These are phyloP conservation scores for Chaetoceros muelleri DNA, from an alignment of 108 stramenopile species.

Conservation along the genomic window DNA sequence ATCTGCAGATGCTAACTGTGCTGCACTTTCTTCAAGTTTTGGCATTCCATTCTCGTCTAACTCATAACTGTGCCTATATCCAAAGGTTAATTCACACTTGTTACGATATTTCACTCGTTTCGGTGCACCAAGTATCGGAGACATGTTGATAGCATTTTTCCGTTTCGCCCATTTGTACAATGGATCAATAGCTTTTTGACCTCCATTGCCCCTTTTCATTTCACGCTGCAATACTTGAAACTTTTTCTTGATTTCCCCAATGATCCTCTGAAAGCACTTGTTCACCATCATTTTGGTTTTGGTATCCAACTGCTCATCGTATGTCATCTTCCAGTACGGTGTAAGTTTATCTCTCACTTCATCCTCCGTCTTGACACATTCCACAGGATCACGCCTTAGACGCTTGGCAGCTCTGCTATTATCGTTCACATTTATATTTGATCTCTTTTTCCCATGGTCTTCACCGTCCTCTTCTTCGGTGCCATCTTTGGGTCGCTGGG, in stretches of 20 bases:
- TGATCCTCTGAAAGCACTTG: conserved; percentile 47
- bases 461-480: conserved; percentile 1
- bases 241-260: conserved; percentile 47
- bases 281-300: conserved; percentile 55
- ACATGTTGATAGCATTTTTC: conserved; percentile 32
- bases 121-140: conserved; percentile 42
- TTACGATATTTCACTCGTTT: conserved; percentile 57
- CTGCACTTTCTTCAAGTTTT: background rate
- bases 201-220: conserved; percentile 33
- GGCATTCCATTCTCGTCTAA: background rate
- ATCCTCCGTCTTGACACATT: conserved; percentile 20
- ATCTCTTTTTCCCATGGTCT: conserved; percentile 6
- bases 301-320: conserved; percentile 37
- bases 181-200: conserved; percentile 15
- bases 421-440: conserved; percentile 1
- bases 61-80: conserved; percentile 20
- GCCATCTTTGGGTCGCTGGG: conserved; percentile 23
- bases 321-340: conserved; percentile 42
- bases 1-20: background rate
- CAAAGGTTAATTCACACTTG: conserved; percentile 87
- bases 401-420: background rate
- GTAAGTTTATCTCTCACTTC: conserved; percentile 51
- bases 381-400: background rate
- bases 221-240: conserved; percentile 23
- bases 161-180: conserved; percentile 40